These are phyloP conservation scores for Corylus heterophylla DNA, from an alignment of 306 rosid species.

Conservation along the genomic window DNA sequence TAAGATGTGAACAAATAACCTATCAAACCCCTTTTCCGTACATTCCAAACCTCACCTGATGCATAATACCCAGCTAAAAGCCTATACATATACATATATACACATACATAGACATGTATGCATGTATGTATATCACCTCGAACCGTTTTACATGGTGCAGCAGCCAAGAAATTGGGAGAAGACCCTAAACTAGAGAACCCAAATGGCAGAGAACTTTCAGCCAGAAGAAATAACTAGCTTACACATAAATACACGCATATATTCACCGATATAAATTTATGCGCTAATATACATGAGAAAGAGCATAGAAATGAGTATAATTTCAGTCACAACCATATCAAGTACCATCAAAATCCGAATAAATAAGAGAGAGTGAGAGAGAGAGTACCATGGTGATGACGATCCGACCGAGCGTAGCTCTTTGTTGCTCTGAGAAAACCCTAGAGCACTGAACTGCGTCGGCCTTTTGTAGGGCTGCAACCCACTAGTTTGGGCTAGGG, in stretches of 20 bases:
- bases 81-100: not conserved
- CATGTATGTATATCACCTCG: too few species aligned
- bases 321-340: not conserved
- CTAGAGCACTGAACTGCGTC: not conserved
- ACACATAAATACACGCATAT: not conserved
- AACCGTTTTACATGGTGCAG: not conserved
- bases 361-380: not conserved
- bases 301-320: not conserved
- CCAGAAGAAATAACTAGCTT: not conserved
- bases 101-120: too few species aligned
- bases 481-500: not conserved
- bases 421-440: not conserved
- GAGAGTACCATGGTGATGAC: not conserved
- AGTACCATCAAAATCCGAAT: not conserved
- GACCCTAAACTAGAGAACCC: not conserved
- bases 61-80: not conserved
- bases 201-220: not conserved
- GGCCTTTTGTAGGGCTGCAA: not conserved
- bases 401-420: not conserved
- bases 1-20: not conserved
- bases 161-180: not conserved
- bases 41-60: not conserved
- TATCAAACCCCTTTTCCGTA: not conserved
- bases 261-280: not conserved
- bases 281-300: not conserved